Base-by-base conservation (phyloP, 495 filamentous ascomycete species). In the Daldinia loculata region DNA sequence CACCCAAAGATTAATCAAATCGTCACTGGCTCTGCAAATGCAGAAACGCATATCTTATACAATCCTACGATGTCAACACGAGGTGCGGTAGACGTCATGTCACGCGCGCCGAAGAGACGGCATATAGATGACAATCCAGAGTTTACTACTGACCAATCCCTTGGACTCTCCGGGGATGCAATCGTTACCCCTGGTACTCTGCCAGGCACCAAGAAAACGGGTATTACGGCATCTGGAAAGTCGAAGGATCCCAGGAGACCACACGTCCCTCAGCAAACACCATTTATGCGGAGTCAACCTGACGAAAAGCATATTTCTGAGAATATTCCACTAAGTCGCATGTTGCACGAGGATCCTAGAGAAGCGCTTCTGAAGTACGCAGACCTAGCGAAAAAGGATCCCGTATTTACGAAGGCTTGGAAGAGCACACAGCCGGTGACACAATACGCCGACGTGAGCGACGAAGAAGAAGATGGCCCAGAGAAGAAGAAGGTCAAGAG, bases 1-100 rank as follows among this genome's bases (percentile, higher is more conserved):
- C 95, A 98, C 75, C 83, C 92, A 24, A 96, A 93, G 77, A 88
- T 99, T 61, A 98, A 99, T 76, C 95, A 99, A 76, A 97, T 99
- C 69, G 78, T 98, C 67, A 97, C 94, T 2, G 94, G 94, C 61
- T 97, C 95, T 43, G 92, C 92, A 41, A 95, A 97, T 74, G 89
- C 90, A 55, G 92, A 95, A 78, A 91, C 91, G 4, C 94, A 94
- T 76, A 86, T 98, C 32, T 89, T 99, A 61, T 99, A 94, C 82
- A 95, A 91, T 78, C 95, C 96, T 17, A 88, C 80, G 29, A 89
- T 88, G 62, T 99, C 95, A 4, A 85, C 79, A 6, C 89, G 88
- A 74, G 95, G 95, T 53, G 95, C 93, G 0, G 88, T 91, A n/a
- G 86, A 91, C 56, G 90, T 98, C 65, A 94, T 99, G 91, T 92